Conservation (phyloP, 2,329 filamentous ascomycete species). For the Fonsecaea erecta region DNA sequence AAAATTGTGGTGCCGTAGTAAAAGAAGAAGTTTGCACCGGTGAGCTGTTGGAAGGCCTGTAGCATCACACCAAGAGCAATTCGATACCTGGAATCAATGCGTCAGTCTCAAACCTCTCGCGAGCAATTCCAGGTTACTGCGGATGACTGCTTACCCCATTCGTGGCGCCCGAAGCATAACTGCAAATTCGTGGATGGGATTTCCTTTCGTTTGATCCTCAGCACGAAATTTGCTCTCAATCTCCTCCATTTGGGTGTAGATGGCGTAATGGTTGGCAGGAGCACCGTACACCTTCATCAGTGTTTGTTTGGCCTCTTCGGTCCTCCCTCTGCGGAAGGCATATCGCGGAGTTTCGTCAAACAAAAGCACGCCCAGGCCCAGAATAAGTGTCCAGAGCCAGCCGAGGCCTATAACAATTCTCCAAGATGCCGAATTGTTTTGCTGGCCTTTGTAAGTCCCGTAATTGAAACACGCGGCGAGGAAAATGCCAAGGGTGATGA, state of each 20-base stretch:
- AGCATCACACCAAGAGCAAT: conserved; percentile 52
- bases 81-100: conserved; percentile 33
- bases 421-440: conserved; percentile 44
- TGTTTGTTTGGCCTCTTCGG: conserved; percentile 56
- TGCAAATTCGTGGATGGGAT: conserved; percentile 47
- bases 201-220: conserved; percentile 57
- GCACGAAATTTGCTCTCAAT: conserved; percentile 42
- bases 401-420: conserved; percentile 60
- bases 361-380: conserved; percentile 58
- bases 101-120: background rate
- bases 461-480: conserved; percentile 54
- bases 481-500: conserved; percentile 54
- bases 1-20: conserved; percentile 66
- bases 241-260: conserved; percentile 40
- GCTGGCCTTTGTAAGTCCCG: conserved; percentile 41
- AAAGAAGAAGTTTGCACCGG: conserved; percentile 53
- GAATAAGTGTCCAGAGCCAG: conserved; percentile 60
- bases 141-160: conserved; percentile 44
- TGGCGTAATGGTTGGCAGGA: conserved; percentile 57
- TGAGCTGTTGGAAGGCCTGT: conserved; percentile 55
- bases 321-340: conserved; percentile 59
- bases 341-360: conserved; percentile 63
- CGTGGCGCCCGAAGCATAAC: conserved; percentile 54
- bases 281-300: conserved; percentile 61
- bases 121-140: background rate